phyloP scores from a whole-genome alignment of 2,329 filamentous ascomycete genomes.

The Daldinia eschscholtzii region DNA sequence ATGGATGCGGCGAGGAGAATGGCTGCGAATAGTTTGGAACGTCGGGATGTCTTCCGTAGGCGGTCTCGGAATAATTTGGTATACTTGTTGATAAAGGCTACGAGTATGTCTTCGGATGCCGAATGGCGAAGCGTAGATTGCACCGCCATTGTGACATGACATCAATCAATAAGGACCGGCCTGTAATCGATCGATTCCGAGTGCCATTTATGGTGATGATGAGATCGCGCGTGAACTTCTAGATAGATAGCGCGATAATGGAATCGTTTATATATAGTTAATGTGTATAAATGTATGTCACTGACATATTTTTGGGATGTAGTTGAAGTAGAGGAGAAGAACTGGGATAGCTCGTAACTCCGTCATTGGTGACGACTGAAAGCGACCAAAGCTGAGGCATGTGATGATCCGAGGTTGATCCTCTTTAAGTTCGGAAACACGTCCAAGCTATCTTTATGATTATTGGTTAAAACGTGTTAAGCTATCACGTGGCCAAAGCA shows the following conservation, averaged over 20 bases:
- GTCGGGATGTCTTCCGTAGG: constrained; percentile 74
- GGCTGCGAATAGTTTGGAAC: constrained; percentile 80
- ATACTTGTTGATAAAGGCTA: constrained; percentile 73
- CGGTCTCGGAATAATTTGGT: constrained; percentile 64
- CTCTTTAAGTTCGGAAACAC: constrained; percentile 7
- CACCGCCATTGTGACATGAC: constrained; percentile 74
- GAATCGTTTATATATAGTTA: constrained; percentile 11
- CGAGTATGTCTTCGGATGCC: constrained; percentile 75
- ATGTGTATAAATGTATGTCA: constrained; percentile 15
- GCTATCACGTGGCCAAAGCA: constrained; percentile 11
- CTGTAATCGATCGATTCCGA: constrained; percentile 28
- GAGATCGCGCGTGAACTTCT: not conserved
- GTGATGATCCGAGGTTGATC: constrained; percentile 45
- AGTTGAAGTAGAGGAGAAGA: constrained; percentile 18
- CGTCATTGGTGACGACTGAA: constrained; percentile 46
- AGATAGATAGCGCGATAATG: not conserved
- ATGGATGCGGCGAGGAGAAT: constrained; percentile 82
- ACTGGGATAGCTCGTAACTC: constrained; percentile 29
- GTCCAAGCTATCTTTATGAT: not conserved
- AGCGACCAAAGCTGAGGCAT: constrained; percentile 39
- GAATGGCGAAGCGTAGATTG: constrained; percentile 84
- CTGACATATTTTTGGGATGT: constrained; percentile 17
- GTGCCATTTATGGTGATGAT: constrained; percentile 45
- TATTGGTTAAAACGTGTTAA: constrained; percentile 6
- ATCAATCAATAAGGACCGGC: constrained; percentile 42